Evolutionary conservation across 2,329 filamentous ascomycete species (phyloP).

Genomic region (Sordariomycetes sp.): DNA sequence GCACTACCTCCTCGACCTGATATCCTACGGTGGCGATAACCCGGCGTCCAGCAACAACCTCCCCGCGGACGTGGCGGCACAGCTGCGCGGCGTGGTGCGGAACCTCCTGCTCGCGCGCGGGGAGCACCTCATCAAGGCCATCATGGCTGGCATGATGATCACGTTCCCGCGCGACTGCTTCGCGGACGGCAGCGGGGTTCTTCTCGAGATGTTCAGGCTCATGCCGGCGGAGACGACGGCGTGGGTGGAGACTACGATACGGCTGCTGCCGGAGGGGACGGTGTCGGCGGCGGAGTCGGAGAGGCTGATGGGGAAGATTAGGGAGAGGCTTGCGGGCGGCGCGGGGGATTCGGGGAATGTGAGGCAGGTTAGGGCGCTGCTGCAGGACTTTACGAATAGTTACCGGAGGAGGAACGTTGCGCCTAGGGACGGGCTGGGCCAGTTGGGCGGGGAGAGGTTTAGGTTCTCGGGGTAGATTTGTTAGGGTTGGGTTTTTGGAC

Average conservation of each 20-base stretch:
- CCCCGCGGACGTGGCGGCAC: conserved; percentile 45
- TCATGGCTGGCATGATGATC: conserved; percentile 98
- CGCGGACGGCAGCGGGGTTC: conserved; percentile 82
- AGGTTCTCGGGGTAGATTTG: conserved; percentile 45
- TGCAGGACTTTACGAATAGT: conserved; percentile 94
- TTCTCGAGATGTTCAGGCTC: conserved; percentile 80
- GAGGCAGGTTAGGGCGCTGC: conserved; percentile 66
- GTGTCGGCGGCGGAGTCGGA: conserved; percentile 71
- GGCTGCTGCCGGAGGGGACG: conserved; percentile 70
- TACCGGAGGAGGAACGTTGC: conserved; percentile 91
- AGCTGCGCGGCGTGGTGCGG: conserved; percentile 62
- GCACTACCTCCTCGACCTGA: conserved; percentile 83
- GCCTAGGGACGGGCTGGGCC: conserved; percentile 80
- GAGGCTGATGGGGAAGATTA: conserved; percentile 67
- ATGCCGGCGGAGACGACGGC: conserved; percentile 64
- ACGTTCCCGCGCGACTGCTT: conserved; percentile 94
- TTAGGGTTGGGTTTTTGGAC: not conserved
- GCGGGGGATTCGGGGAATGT: conserved; percentile 46
- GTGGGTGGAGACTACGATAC: conserved; percentile 77
- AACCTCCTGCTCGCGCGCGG: conserved; percentile 58
- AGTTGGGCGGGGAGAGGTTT: conserved; percentile 77
- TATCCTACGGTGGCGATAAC: conserved; percentile 75
- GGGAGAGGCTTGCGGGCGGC: conserved; percentile 49
- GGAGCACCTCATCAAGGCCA: conserved; percentile 69
- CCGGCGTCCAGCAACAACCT: conserved; percentile 47